Evolutionary conservation across 176 grass and related monocot species (phyloP), one percentile per base, ranked within the genome.

Genomic region (Raddia guianensis): DNA sequence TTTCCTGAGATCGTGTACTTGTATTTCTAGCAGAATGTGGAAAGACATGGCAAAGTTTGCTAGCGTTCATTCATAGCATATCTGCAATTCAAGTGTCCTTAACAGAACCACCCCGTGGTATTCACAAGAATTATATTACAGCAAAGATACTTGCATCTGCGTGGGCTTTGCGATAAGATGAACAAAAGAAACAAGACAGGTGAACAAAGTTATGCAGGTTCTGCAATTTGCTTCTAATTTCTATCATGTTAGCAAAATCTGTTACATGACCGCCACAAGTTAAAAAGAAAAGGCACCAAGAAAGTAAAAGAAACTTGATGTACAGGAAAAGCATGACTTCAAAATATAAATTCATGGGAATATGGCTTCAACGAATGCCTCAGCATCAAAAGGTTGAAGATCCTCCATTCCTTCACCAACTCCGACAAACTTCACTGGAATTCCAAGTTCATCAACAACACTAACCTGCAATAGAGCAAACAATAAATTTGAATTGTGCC

Each of bases 331-430:
- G 15, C 32, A 74, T 35, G 7, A 5, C 52, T 37, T 4, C 14
- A 53, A 62, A 75, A 70, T 55, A 35, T 8, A 37, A 85, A 50
- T 10, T 92, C 66, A 99, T 54, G 96, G 79, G 82, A 95, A 99
- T 81, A 99, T 99, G 77, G 93, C 93, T 90, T 91, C 86, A 70
- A 95, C 93, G 75, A 99, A 99, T 76, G 90, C 93, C 68, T 95
- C 92, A 0, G 96, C 93, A 49, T 99, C 90, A 51, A 99, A 99
- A 19, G 90, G 93, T 74, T 99, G 93, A 8, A 99, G 96, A 70
- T 99, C 96, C 80, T 99, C 96, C 74, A 99, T 51, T 54, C 90
- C 90, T 90, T 99, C 96, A 72, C 93, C 96, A 35, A 99, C 89
- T 18, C 96, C 96, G 64, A 99, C 74, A 74, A 99, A 99, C 67